Evolutionary conservation across 371 early-diverging fungal genomes (phyloP).

Genomic region (Syncephalastrum sp.): DNA sequence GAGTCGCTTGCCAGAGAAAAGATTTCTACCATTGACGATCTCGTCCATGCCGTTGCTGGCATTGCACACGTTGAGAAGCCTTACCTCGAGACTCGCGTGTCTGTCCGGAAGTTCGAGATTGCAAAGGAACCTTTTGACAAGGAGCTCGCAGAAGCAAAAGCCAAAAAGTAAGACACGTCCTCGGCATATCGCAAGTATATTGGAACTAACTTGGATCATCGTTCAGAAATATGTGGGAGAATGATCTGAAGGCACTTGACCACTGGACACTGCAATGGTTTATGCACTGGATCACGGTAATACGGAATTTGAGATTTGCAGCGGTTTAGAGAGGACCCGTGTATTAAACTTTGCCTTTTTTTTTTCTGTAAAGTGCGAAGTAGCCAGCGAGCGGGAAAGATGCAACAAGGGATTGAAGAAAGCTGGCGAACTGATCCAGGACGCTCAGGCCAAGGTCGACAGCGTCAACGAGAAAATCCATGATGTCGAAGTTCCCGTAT

Average conservation of each 20-base stretch:
- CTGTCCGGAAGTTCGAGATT: constrained; percentile 25
- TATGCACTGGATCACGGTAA: constrained; percentile 35
- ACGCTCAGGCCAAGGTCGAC: constrained; percentile 17
- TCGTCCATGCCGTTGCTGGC: constrained; percentile 39
- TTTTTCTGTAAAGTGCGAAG: constrained; percentile 28
- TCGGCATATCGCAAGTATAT: background rate
- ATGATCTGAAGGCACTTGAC: constrained; percentile 25
- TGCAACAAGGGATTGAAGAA: constrained; percentile 26
- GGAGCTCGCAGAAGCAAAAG: constrained; percentile 27
- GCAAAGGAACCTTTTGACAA: constrained; percentile 34
- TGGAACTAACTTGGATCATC: background rate
- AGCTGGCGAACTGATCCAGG: constrained; percentile 24
- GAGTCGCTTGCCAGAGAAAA: constrained; percentile 11
- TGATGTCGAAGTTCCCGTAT: constrained; percentile 21
- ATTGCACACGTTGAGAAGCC: constrained; percentile 40
- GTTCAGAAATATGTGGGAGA: constrained; percentile 31
- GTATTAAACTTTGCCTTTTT: background rate
- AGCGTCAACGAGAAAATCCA: constrained; percentile 18
- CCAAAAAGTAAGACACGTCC: constrained; percentile 35
- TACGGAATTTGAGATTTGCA: constrained; percentile 20
- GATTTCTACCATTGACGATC: constrained; percentile 24
- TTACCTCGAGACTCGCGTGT: constrained; percentile 24
- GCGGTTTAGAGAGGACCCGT: background rate
- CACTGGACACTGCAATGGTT: constrained; percentile 43
- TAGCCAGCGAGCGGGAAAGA: constrained; percentile 26